Evolutionary conservation across 257 asterid species (phyloP), one percentile per base, ranked within the genome.

Genomic region (Nicotiana obtusifolia): DNA sequence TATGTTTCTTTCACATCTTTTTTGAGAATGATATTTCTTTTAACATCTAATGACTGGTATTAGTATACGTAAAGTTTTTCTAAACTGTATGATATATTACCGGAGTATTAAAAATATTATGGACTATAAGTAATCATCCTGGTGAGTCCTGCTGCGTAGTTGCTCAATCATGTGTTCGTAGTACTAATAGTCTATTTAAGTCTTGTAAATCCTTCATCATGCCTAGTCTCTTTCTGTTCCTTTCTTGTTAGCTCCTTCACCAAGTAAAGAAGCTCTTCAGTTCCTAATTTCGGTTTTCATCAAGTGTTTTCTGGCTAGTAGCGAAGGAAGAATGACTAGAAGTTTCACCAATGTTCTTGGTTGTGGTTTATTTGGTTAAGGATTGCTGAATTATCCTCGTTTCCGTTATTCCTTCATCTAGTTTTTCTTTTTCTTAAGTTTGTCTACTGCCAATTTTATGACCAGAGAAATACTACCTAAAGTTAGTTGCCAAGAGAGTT

Each of bases 361-460:
- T 71, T 71, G 78, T 69, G 78, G 35, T 71, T 71, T 71, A 71
- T 71, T 71, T 71, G 35, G 47, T 71, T 71, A 6, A 37, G 78
- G 59, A n/a, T 41, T 20, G 7, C 78, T 71, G 59, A 41, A 41
- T 71, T 71, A 44, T 69, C 59, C 77, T n/a, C 15, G 59, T 71
- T 71, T 71, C 59, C 35, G 10, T 20, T 71, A 71, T 71, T 71
- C 59, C 78, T 71, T 41, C 33, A 2, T 44, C 24, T 41, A 35
- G 56, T 52, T 71, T 69, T 71, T 20, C 19, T 20, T 71, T 31
- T 44, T 31, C 14, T 71, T 71, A 20, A 10, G 77, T 68, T 68
- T 68, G 56, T 68, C 56, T n/a, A 68, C 77, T 68, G 56, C 31
- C 56, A 37, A 33, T 68, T 71, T 69, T 13, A 71, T 71, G 30